Base-by-base conservation (phyloP, 140 eudicot species). In the Erigeron philadelphicus region DNA sequence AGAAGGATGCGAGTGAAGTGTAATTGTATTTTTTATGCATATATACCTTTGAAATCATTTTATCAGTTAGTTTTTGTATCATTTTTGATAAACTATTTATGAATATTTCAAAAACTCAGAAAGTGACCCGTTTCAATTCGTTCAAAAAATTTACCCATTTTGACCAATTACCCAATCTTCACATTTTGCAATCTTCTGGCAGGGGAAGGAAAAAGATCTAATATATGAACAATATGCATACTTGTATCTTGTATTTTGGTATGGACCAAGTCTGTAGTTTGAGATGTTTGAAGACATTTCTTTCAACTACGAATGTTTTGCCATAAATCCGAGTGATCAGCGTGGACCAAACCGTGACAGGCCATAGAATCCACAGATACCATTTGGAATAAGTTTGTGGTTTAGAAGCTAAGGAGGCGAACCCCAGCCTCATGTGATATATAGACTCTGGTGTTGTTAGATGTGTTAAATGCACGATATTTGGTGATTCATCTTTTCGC, bases 341-440 rank as follows among this genome's bases (percentile, higher is more conserved):
- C 74, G 72, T 64, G 71, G 81, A 72, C 76, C 66, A 75, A 21
- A 70, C 8, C 6, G 96, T 88, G 8, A 85, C n/a, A 0, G 95
- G 95, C 86, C 87, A 83, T 71, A 85, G 76, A 8, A 83, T 44
- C 87, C 83, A 70, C 58, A 88, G 48, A 82, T 85, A 85, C 95
- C 95, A 85, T 69, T 76, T 79, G 11, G 86, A 74, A 54, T 40
- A 71, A n/a, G 78, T 67, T 18, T 76, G 80, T 42, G 95, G 95
- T n/a, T 75, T 66, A 3, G 95, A 79, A 45, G 95, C 92, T 48
- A 83, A 23, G 43, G 83, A 78, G 2, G 95, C 92, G 61, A 88
- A 85, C n/a, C 89, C 95, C 4, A 88, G 68, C 48, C 95, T 80
- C 10, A 62, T 76, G 53, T 88, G 87, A 55, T 85, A 83, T 40